Evolutionary conservation across 192 early-diverging fungal species (phyloP).

Genomic region (Umbelopsis sp.): DNA sequence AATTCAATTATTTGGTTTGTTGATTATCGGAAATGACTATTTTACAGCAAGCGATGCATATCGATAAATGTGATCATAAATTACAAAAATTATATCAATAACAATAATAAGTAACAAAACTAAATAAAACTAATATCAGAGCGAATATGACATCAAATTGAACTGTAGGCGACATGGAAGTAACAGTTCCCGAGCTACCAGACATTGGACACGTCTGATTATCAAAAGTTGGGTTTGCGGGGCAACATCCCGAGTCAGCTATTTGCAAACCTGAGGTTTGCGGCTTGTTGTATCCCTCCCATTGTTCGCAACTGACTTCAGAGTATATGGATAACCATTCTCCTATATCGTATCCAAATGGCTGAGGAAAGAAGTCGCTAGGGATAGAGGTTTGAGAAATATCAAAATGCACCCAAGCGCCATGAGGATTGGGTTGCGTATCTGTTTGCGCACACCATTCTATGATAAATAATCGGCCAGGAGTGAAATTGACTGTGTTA

Average conservation of each 20-base stretch:
- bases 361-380: slow-evolving; percentile 21
- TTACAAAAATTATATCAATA: not conserved
- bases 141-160: not conserved
- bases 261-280: not conserved
- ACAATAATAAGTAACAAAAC: not conserved
- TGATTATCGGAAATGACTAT: no score
- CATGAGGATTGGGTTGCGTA: slow-evolving; percentile 18
- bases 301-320: slow-evolving; percentile 20
- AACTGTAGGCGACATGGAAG: not conserved
- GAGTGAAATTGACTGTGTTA: not conserved
- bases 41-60: not conserved
- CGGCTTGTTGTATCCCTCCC: slow-evolving; percentile 17
- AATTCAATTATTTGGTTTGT: no score
- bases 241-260: slow-evolving; percentile 18
- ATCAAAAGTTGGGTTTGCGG: slow-evolving; percentile 13
- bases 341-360: slow-evolving; percentile 20
- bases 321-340: slow-evolving; percentile 14
- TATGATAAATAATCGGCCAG: not conserved
- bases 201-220: slow-evolving; percentile 17
- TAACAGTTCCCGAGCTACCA: not conserved
- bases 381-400: slow-evolving; percentile 1
- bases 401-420: slow-evolving; percentile 27
- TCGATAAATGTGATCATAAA: not conserved
- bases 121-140: no score
- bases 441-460: slow-evolving; percentile 31